A percentile compares a stretch with the other conserved stretches of the same genome.
These are phyloP conservation scores for Apostasia ramifera DNA, from an alignment of 106 monocot species.

Conservation along the genomic window DNA sequence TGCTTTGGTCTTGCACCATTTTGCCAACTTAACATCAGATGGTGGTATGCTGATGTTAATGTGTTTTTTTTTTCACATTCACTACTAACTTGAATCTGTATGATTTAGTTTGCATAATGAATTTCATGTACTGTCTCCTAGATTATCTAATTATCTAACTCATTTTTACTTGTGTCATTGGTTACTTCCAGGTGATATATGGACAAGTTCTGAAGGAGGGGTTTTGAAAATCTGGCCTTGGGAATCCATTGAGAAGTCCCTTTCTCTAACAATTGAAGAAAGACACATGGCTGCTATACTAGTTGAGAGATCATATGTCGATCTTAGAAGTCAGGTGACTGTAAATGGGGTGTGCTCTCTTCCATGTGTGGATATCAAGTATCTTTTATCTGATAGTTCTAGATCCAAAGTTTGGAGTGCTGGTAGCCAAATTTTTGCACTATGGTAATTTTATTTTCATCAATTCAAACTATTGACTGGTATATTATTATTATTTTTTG, in stretches of 20 bases:
- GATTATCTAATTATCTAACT: neutral
- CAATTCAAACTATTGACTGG: neutral
- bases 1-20: neutral
- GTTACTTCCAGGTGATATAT: slow-evolving; percentile 39
- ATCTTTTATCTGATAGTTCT: slow-evolving; percentile 44
- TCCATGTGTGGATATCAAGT: slow-evolving; percentile 39
- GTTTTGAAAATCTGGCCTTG: slow-evolving; percentile 56
- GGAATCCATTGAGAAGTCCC: slow-evolving; percentile 43
- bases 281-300: slow-evolving; percentile 44
- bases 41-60: neutral
- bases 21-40: too few species aligned
- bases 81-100: neutral
- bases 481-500: neutral
- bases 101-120: neutral
- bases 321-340: slow-evolving; percentile 46
- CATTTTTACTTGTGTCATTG: neutral
- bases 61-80: neutral
- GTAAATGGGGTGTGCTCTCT: slow-evolving; percentile 40
- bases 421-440: slow-evolving; percentile 30
- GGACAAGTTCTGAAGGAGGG: slow-evolving; percentile 50
- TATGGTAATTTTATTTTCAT: slow-evolving; percentile 27
- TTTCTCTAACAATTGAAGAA: slow-evolving; percentile 42
- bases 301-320: slow-evolving; percentile 51
- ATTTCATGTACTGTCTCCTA: too few species aligned
- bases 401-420: slow-evolving; percentile 49